Evolutionary conservation across 257 asterid species (phyloP).

Genomic region (Nicotiana sylvestris): DNA sequence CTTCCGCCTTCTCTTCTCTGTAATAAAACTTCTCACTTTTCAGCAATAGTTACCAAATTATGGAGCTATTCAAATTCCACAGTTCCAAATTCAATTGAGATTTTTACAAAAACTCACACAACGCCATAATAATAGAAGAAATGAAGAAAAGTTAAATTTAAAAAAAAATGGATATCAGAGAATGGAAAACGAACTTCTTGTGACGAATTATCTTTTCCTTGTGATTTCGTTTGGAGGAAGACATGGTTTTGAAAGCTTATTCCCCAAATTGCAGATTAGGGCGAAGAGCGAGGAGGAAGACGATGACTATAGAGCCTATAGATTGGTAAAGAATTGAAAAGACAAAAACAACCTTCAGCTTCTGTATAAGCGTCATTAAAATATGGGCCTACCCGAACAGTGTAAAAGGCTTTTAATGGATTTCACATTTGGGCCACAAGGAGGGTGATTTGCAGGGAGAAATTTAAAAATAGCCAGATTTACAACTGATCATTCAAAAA

Average conservation of each 20-base stretch:
- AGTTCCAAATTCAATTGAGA: not conserved
- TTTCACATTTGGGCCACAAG: too few relatives aligned
- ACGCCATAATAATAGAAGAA: not conserved
- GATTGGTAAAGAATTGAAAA: not conserved
- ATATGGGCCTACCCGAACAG: too few relatives aligned
- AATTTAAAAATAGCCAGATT: too few relatives aligned
- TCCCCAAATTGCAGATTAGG: not conserved
- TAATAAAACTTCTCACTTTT: not conserved
- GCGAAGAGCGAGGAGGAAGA: not conserved
- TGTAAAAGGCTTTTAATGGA: too few relatives aligned
- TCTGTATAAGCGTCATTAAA: not conserved
- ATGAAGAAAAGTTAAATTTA: not conserved
- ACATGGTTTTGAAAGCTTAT: not conserved
- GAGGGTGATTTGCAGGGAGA: too few relatives aligned
- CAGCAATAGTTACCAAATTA: not conserved
- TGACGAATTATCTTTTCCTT: constrained; percentile 11
- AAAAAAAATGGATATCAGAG: not conserved
- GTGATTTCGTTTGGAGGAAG: constrained; percentile 11
- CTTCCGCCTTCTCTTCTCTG: constrained; percentile 90
- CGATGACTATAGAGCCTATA: not conserved
- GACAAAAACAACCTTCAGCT: not conserved
- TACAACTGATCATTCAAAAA: too few relatives aligned
- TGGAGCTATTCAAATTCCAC: not conserved
- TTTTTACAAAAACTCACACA: not conserved
- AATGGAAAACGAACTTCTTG: not conserved